These are phyloP conservation scores for Syncephalis plumigaleata DNA, from an alignment of 371 early-diverging fungal genomes.

Conservation along the genomic window DNA sequence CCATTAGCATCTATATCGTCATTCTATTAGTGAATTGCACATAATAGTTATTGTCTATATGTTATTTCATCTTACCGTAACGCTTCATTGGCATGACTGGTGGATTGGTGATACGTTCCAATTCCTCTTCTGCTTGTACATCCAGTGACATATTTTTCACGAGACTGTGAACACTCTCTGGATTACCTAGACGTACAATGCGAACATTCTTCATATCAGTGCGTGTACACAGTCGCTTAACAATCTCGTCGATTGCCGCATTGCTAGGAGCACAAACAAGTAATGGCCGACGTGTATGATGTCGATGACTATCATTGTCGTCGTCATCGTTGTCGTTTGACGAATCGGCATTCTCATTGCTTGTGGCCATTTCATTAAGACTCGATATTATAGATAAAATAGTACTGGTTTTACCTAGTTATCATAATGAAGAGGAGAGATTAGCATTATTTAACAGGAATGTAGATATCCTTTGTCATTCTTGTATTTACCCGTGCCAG, in stretches of 20 bases:
- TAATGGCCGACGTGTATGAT: constrained; percentile 16
- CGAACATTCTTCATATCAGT: neutral
- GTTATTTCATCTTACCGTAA: too few relatives aligned
- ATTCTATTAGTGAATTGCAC: neutral
- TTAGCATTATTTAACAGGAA: neutral
- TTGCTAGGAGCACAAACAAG: constrained; percentile 95
- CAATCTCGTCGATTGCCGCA: constrained; percentile 95
- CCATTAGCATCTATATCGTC: neutral
- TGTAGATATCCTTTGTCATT: too few relatives aligned
- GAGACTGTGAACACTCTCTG: constrained; percentile 51
- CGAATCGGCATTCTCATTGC: constrained; percentile 6
- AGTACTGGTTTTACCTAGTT: constrained; percentile 71
- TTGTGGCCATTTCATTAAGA: constrained; percentile 27
- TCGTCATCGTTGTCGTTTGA: constrained; percentile 4
- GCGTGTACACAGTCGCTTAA: constrained; percentile 32
- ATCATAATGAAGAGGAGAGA: neutral
- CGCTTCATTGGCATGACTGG: too few relatives aligned
- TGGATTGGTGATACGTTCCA: too few relatives aligned
- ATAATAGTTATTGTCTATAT: too few relatives aligned
- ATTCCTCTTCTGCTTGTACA: constrained; percentile 17
- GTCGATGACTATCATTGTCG: constrained; percentile 1
- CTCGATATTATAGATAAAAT: constrained; percentile 69
- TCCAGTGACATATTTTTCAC: constrained; percentile 58
- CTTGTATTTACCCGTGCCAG: constrained; percentile 57
- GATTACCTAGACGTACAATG: constrained; percentile 59